These are phyloP conservation scores for Rutidosis leptorrhynchoides DNA, from an alignment of 129 eudicot species.

Conservation along the genomic window DNA sequence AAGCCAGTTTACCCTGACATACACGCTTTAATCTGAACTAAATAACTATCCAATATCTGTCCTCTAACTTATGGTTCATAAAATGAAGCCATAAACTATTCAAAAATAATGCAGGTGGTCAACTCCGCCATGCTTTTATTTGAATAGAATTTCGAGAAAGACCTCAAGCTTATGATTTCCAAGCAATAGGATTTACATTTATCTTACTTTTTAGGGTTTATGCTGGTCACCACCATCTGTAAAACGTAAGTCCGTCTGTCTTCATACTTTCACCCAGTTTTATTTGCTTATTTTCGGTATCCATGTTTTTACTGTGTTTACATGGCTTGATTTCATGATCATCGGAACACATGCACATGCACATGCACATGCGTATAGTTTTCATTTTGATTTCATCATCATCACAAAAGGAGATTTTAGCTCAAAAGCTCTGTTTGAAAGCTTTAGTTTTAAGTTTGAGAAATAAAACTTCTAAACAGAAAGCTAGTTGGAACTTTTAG, in stretches of 20 bases:
- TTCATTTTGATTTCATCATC: background rate
- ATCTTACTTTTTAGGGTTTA: background rate
- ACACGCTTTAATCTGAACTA: background rate
- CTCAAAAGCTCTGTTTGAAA: background rate
- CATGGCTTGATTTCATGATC: background rate
- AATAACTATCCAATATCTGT: background rate
- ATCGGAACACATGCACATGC: background rate
- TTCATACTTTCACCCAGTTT: background rate
- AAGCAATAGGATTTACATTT: no score
- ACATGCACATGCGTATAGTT: background rate
- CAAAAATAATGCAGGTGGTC: conserved; percentile 59
- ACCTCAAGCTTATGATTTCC: conserved; percentile 93
- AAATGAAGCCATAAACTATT: background rate
- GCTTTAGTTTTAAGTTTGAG: background rate
- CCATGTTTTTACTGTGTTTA: background rate
- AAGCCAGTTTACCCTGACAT: background rate
- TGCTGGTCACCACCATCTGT: background rate
- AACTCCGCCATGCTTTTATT: conserved; percentile 94
- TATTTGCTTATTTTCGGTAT: no score
- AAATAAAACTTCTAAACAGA: background rate
- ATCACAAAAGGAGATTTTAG: background rate
- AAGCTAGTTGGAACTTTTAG: background rate
- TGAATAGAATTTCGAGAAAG: conserved; percentile 98
- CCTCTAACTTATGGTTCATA: conserved; percentile 13
- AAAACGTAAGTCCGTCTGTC: background rate